Conservation (phyloP, 1,284 basidiomycete genomes). For the Heterobasidion occidentale region DNA sequence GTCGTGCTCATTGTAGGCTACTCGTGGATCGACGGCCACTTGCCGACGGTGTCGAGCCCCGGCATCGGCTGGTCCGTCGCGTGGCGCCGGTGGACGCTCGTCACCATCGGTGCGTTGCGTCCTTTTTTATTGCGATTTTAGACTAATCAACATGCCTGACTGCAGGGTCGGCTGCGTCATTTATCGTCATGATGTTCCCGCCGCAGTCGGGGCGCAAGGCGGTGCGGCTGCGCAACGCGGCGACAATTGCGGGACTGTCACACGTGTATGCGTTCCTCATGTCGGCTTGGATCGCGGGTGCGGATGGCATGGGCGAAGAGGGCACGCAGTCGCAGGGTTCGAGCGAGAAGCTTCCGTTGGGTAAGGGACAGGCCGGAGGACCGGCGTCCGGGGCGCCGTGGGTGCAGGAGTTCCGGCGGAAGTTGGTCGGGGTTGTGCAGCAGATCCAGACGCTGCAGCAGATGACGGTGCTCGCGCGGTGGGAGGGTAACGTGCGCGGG, state of each 20-base stretch:
- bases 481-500: constrained; percentile 42
- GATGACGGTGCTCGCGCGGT: constrained; percentile 32
- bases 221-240: constrained; percentile 38
- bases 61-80: constrained; percentile 48
- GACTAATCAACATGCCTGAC: background rate
- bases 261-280: constrained; percentile 35
- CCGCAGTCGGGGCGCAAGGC: constrained; percentile 40
- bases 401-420: constrained; percentile 23
- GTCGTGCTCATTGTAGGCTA: constrained; percentile 46
- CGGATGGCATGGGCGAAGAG: constrained; percentile 10
- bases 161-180: constrained; percentile 35
- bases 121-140: background rate
- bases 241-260: constrained; percentile 29
- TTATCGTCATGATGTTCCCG: constrained; percentile 42
- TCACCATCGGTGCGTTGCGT: constrained; percentile 31
- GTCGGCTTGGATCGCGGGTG: constrained; percentile 33
- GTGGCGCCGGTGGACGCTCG: constrained; percentile 41
- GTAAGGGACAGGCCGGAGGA: background rate
- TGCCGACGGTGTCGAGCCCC: constrained; percentile 33
- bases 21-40: constrained; percentile 53
- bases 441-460: constrained; percentile 28
- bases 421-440: constrained; percentile 25
- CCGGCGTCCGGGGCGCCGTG: background rate
- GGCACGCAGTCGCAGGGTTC: background rate
- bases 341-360: constrained; percentile 3